A percentile compares a stretch with the other conserved stretches of the same genome.
phyloP scores from a whole-genome alignment of 139 green algal genomes.

The Chlamydomonas sp. region DNA sequence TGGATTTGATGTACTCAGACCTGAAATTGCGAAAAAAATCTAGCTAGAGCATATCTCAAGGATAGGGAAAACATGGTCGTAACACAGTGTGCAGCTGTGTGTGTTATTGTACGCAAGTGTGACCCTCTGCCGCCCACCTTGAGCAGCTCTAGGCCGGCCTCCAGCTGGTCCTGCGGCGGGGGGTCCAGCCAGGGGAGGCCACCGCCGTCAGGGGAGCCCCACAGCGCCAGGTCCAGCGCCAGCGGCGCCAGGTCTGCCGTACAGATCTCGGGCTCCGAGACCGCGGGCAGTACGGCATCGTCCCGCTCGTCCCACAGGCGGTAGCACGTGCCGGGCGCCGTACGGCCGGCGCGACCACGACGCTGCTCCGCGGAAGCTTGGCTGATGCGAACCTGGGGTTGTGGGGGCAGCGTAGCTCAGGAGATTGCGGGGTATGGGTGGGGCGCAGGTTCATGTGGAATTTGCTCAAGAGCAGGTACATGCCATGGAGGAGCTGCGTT shows the following conservation, averaged over 20 bases:
- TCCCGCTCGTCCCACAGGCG: constrained; percentile 59
- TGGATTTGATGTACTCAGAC: no score
- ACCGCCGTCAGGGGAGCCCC: constrained; percentile 41
- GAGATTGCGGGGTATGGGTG: not conserved
- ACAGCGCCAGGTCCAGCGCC: constrained; percentile 63
- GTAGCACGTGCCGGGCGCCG: constrained; percentile 61
- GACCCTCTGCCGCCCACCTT: not conserved
- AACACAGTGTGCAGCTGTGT: no score
- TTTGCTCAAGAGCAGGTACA: no score
- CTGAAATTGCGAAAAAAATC: no score
- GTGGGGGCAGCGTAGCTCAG: not conserved
- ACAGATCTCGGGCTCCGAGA: constrained; percentile 53
- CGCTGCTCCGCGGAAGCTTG: constrained; percentile 66
- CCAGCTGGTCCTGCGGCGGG: constrained; percentile 44
- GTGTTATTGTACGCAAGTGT: no score
- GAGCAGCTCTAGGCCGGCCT: constrained; percentile 54
- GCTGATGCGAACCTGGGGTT: constrained; percentile 46
- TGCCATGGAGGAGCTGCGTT: no score
- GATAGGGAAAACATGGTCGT: no score
- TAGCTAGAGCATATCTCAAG: no score
- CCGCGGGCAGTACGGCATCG: constrained; percentile 17
- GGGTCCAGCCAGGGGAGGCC: constrained; percentile 72
- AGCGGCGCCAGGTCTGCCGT: constrained; percentile 66
- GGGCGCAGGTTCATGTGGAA: not conserved
- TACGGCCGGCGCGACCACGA: constrained; percentile 62